Conservation (phyloP, 768 basidiomycete genomes). For the Leccinum subgranulosum region DNA sequence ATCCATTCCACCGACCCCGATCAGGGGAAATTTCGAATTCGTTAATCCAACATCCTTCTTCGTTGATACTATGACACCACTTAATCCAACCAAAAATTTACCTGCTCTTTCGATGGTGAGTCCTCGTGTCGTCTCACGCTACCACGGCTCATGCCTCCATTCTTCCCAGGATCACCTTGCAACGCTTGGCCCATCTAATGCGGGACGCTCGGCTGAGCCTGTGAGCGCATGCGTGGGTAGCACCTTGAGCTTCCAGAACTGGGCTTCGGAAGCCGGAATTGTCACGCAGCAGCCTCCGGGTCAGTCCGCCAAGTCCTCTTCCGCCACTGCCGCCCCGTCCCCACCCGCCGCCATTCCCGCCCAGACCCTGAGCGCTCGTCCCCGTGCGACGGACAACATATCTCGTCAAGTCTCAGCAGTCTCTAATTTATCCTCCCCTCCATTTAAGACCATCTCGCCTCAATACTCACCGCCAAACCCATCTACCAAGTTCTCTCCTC, state of each 20-base stretch:
- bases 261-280: conserved; percentile 32
- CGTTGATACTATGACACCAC: conserved; percentile 16
- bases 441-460: conserved; percentile 20
- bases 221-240: conserved; percentile 6
- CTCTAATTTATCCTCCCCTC: conserved; percentile 21
- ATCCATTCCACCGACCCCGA: conserved; percentile 19
- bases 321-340: conserved; percentile 7
- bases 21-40: conserved; percentile 22
- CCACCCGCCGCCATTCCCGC: background rate
- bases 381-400: conserved; percentile 28
- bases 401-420: conserved; percentile 29
- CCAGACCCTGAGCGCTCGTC: conserved; percentile 16
- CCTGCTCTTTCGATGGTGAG: conserved; percentile 32
- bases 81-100: conserved; percentile 25
- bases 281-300: conserved; percentile 16
- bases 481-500: conserved; percentile 26
- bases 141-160: conserved; percentile 2
- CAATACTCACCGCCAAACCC: conserved; percentile 26
- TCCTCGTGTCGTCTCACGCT: background rate
- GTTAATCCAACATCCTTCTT: conserved; percentile 30
- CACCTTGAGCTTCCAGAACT: conserved; percentile 26
- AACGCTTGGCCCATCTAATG: conserved; percentile 26
- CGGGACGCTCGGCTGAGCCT: conserved; percentile 21
- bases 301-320: conserved; percentile 6
- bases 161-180: conserved; percentile 26